Evolutionary conservation across 805 yeast genomes (phyloP).

Genomic region (Candida namnaoensis): DNA sequence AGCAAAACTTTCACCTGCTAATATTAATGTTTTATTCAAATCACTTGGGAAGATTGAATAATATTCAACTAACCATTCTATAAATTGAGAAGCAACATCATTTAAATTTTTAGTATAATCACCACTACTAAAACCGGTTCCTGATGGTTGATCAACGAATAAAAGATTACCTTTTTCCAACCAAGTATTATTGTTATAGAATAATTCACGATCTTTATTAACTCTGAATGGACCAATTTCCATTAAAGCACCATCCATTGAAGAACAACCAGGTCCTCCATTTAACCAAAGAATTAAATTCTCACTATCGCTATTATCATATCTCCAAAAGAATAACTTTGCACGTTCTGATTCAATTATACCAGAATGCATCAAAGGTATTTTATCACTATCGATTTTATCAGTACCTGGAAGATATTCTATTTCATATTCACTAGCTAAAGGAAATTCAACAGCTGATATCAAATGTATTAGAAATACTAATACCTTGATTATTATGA

Average conservation of each 20-base stretch:
- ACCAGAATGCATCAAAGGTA: conserved; percentile 40
- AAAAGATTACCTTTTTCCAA: conserved; percentile 67
- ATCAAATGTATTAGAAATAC: no score
- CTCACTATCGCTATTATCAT: conserved; percentile 8
- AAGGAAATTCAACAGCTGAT: no score
- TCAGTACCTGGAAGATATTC: conserved; percentile 11
- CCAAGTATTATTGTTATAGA: conserved; percentile 74
- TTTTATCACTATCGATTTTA: conserved; percentile 5
- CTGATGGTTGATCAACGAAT: conserved; percentile 91
- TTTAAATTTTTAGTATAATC: conserved; percentile 44
- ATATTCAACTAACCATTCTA: conserved; percentile 58
- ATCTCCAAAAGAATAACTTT: conserved; percentile 20
- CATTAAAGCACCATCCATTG: conserved; percentile 94
- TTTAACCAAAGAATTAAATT: conserved; percentile 79
- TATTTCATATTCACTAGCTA: not conserved
- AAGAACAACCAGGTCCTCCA: conserved; percentile 98
- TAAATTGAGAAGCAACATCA: conserved; percentile 53
- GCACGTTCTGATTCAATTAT: conserved; percentile 14
- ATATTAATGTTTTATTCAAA: conserved; percentile 46
- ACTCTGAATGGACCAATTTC: conserved; percentile 87
- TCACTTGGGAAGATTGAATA: conserved; percentile 70
- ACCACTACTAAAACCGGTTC: conserved; percentile 80
- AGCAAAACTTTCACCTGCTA: conserved; percentile 96
- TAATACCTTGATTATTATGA: no score
- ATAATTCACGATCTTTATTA: conserved; percentile 33